These are phyloP conservation scores for Plectosphaerella sp. DNA, from an alignment of 2,329 filamentous ascomycete species.

Conservation along the genomic window DNA sequence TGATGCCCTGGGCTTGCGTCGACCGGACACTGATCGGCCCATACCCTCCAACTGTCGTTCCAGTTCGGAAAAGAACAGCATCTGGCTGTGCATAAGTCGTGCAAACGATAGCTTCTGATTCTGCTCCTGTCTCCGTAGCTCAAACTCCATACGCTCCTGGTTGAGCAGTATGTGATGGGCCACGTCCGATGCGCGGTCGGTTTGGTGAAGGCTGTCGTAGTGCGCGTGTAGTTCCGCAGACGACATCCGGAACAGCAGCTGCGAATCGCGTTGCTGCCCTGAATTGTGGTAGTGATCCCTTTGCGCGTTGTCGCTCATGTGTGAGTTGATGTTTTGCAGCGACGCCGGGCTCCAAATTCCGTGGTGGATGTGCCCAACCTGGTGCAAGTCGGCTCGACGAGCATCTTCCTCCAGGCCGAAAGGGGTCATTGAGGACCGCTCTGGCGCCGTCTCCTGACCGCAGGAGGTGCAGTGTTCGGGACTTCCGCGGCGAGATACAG, in stretches of 20 bases:
- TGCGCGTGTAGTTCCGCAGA: slow-evolving; percentile 8
- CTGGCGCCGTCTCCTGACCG: neutral
- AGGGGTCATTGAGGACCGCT: too few relatives aligned
- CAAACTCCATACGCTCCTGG: slow-evolving; percentile 11
- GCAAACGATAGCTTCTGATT: slow-evolving; percentile 11
- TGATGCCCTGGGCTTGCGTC: neutral
- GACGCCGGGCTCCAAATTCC: neutral
- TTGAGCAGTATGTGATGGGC: slow-evolving; percentile 13
- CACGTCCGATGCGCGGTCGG: slow-evolving; percentile 5
- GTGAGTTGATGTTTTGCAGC: neutral
- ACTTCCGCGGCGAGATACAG: neutral
- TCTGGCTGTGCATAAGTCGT: slow-evolving; percentile 6
- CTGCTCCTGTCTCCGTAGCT: slow-evolving; percentile 9
- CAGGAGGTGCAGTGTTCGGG: neutral
- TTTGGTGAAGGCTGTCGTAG: slow-evolving; percentile 8
- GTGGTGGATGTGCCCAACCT: neutral
- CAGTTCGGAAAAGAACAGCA: slow-evolving; percentile 9
- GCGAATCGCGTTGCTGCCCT: neutral
- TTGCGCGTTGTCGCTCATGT: too few relatives aligned
- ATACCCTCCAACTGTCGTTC: slow-evolving; percentile 3
- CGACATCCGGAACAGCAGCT: slow-evolving; percentile 3
- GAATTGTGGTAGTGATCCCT: neutral
- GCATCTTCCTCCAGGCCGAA: too few relatives aligned
- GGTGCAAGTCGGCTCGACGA: neutral
- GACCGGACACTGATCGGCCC: neutral